Evolutionary conservation across 441 rosid species (phyloP).

Genomic region (Erodium moschatum): DNA sequence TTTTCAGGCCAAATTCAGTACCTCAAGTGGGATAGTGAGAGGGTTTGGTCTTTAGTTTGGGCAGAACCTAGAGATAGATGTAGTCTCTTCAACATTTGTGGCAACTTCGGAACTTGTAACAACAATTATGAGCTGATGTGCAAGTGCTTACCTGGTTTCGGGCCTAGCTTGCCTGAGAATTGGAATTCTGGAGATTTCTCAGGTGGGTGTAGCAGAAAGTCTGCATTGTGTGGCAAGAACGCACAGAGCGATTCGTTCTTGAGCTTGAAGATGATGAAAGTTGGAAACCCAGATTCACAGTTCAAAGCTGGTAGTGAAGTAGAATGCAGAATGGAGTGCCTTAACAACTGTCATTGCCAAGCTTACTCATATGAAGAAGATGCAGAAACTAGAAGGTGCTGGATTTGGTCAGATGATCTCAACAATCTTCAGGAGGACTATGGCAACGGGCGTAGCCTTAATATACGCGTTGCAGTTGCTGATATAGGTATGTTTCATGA

Average conservation of each 20-base stretch:
- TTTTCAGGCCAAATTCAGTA: constrained; percentile 44
- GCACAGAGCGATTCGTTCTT: constrained; percentile 26
- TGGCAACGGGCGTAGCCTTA: constrained; percentile 30
- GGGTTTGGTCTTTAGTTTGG: constrained; percentile 40
- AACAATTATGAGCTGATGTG: constrained; percentile 30
- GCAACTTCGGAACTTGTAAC: constrained; percentile 53
- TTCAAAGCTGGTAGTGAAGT: constrained; percentile 30
- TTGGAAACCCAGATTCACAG: constrained; percentile 42
- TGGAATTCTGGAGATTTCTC: constrained; percentile 40
- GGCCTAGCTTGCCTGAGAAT: constrained; percentile 28
- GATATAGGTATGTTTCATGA: constrained; percentile 36
- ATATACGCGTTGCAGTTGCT: constrained; percentile 34
- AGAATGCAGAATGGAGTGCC: constrained; percentile 46
- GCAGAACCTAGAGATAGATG: constrained; percentile 45
- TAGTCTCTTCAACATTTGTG: constrained; percentile 40
- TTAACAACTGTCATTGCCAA: constrained; percentile 38
- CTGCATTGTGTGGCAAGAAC: constrained; percentile 28
- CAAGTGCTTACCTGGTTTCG: constrained; percentile 55
- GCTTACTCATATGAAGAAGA: constrained; percentile 36
- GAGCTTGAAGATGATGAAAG: constrained; percentile 44
- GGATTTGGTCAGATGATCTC: constrained; percentile 54
- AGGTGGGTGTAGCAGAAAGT: constrained; percentile 45
- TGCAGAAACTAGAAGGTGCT: constrained; percentile 31
- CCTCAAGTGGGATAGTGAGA: constrained; percentile 24
- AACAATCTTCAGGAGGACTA: constrained; percentile 39